phyloP scores from a whole-genome alignment of 2,329 filamentous ascomycete species.

The Parastagonospora avenae region DNA sequence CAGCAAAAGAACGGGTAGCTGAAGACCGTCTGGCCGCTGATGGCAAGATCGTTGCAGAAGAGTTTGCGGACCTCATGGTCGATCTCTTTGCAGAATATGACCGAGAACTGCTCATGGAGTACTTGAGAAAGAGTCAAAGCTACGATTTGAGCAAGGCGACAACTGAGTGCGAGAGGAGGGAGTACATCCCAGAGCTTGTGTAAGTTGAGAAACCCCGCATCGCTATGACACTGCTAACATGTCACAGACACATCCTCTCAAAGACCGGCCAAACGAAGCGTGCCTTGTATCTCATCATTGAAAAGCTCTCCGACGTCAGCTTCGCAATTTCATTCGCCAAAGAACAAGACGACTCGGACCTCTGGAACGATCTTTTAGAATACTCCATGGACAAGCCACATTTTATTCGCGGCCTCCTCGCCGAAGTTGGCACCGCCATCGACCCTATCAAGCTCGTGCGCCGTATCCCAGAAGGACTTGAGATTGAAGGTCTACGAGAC shows the following conservation, averaged over 20 bases:
- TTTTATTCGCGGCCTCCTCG: constrained; percentile 89
- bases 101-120: constrained; percentile 79
- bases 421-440: constrained; percentile 92
- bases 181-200: constrained; percentile 91
- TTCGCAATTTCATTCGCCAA: constrained; percentile 95
- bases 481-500: constrained; percentile 87
- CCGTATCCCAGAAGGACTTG: constrained; percentile 88
- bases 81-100: constrained; percentile 86
- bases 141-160: constrained; percentile 86
- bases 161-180: constrained; percentile 76
- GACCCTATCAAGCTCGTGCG: constrained; percentile 89
- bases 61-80: constrained; percentile 85
- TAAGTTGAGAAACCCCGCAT: constrained; percentile 25
- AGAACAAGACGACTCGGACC: constrained; percentile 85
- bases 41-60: constrained; percentile 75
- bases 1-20: constrained; percentile 47
- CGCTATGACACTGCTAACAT: constrained; percentile 19
- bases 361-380: constrained; percentile 93
- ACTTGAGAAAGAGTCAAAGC: constrained; percentile 80
- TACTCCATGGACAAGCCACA: constrained; percentile 98
- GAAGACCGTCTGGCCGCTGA: constrained; percentile 57
- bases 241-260: constrained; percentile 73
- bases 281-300: constrained; percentile 90
- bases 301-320: constrained; percentile 86
- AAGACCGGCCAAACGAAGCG: constrained; percentile 94